These are phyloP conservation scores for Ciborinia camelliae DNA, from an alignment of 2,329 filamentous ascomycete species.

Conservation along the genomic window DNA sequence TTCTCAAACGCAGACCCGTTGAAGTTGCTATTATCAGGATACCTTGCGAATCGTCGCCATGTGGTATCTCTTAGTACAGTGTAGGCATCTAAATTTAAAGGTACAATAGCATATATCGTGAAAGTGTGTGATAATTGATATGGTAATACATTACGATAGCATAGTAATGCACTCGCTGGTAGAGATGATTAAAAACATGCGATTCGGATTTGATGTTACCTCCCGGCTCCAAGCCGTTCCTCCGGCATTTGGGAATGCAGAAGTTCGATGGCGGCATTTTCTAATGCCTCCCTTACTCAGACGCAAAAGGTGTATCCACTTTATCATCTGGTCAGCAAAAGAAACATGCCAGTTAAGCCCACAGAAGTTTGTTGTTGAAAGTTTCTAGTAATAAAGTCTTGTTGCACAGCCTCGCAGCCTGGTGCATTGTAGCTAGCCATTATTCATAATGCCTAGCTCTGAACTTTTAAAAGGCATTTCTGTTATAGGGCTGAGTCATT, in stretches of 20 bases:
- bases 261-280: background rate
- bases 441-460: constrained; percentile 1
- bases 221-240: constrained; percentile 7
- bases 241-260: constrained; percentile 10
- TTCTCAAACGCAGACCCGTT: constrained; percentile 10
- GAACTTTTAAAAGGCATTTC: background rate
- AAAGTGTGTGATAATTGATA: background rate
- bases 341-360: background rate
- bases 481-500: constrained; percentile 18
- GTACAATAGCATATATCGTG: background rate
- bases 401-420: constrained; percentile 10
- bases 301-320: background rate
- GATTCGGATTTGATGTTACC: background rate
- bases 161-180: background rate
- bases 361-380: background rate
- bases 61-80: background rate
- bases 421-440: constrained; percentile 14
- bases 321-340: background rate
- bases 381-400: background rate
- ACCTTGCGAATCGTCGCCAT: constrained; percentile 6
- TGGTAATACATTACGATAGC: background rate
- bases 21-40: constrained; percentile 7
- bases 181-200: background rate
- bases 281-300: background rate
- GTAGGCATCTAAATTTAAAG: background rate